phyloP scores from a whole-genome alignment of 495 filamentous ascomycete genomes.

The Neurospora sublineolata region DNA sequence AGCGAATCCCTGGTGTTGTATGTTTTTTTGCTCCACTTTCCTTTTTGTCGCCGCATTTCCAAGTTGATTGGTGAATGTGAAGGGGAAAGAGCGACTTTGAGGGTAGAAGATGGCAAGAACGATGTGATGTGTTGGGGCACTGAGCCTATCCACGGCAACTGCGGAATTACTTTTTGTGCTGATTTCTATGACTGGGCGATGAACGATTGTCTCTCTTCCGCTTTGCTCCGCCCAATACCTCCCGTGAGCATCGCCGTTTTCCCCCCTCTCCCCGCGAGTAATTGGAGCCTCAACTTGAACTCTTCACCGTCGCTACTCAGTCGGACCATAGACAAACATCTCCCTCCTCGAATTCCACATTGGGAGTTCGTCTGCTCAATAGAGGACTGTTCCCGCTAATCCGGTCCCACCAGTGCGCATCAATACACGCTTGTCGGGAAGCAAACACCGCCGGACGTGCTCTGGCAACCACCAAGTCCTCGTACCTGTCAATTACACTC shows the following conservation, averaged over 20 bases:
- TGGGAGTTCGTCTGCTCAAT: slow-evolving; percentile 21
- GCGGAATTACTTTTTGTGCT: neutral
- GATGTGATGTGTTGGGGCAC: neutral
- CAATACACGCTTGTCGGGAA: slow-evolving; percentile 49
- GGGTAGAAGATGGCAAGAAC: neutral
- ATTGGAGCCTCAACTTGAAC: neutral
- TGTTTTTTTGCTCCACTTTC: neutral
- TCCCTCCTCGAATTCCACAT: slow-evolving; percentile 18
- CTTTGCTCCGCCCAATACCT: neutral
- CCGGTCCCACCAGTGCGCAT: slow-evolving; percentile 46
- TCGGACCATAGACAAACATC: neutral
- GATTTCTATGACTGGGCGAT: neutral
- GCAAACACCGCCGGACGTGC: slow-evolving; percentile 40
- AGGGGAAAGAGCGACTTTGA: neutral
- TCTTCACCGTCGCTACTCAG: neutral
- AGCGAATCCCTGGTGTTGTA: neutral
- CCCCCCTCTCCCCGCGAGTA: neutral
- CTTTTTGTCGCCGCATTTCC: neutral
- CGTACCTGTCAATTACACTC: slow-evolving; percentile 35
- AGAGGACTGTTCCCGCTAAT: slow-evolving; percentile 23
- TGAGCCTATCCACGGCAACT: neutral
- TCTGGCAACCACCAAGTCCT: slow-evolving; percentile 39
- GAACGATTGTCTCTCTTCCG: neutral
- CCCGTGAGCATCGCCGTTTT: neutral
- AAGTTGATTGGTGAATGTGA: neutral